Percentiles rank a stretch among this genome's conserved stretches.
These are phyloP conservation scores for Populus tomentosa DNA, from an alignment of 441 rosid genomes.

Conservation along the genomic window DNA sequence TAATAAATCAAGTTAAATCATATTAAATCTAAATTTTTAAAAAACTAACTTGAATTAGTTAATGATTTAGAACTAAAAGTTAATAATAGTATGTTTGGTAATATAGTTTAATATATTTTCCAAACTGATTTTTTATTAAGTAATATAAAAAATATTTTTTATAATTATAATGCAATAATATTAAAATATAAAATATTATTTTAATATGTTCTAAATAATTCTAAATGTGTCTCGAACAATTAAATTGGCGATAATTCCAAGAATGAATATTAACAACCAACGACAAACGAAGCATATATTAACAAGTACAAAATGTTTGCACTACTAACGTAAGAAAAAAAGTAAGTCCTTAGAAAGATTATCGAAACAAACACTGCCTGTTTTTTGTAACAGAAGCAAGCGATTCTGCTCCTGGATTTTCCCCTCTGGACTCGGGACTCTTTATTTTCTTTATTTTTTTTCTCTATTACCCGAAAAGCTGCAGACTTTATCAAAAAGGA, in stretches of 20 bases:
- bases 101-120: too few relatives aligned
- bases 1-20: too few relatives aligned
- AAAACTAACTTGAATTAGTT: too few relatives aligned
- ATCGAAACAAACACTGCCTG: slow-evolving; percentile 11
- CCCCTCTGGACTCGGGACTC: slow-evolving; percentile 48
- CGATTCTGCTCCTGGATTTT: slow-evolving; percentile 43
- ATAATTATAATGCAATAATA: too few relatives aligned
- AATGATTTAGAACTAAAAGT: too few relatives aligned
- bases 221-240: too few relatives aligned
- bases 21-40: too few relatives aligned
- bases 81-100: too few relatives aligned
- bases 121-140: too few relatives aligned
- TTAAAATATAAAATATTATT: too few relatives aligned
- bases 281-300: background rate
- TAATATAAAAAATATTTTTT: too few relatives aligned
- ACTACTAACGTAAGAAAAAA: background rate
- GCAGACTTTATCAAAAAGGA: background rate
- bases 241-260: background rate
- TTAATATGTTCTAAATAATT: too few relatives aligned
- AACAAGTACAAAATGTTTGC: background rate
- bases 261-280: background rate
- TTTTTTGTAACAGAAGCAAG: slow-evolving; percentile 31
- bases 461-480: background rate
- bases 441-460: background rate
- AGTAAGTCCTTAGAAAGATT: background rate